Evolutionary conservation across 306 rosid genomes (phyloP).

Genomic region (Carpinus viminea): DNA sequence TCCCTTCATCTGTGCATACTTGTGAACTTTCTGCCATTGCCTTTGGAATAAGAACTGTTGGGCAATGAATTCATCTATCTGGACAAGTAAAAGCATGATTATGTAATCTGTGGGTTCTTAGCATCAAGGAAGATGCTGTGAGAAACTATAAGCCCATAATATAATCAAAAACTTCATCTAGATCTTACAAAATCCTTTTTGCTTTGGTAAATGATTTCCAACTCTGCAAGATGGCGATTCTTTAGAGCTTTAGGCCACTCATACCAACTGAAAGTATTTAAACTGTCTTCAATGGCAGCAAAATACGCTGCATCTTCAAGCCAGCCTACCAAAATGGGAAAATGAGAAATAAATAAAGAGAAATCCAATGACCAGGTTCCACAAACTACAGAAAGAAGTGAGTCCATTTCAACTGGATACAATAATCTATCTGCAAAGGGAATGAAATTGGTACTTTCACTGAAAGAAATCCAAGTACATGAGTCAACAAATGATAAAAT

Average conservation of each 20-base stretch:
- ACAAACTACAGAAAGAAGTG: conserved; percentile 9
- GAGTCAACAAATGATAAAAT: not conserved
- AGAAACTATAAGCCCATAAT: conserved; percentile 27
- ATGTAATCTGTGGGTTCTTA: conserved; percentile 31
- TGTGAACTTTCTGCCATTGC: conserved; percentile 86
- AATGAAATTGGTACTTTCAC: not conserved
- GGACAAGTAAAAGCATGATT: conserved; percentile 39
- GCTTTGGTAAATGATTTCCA: conserved; percentile 64
- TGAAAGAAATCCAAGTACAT: conserved; percentile 14
- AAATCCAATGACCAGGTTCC: conserved; percentile 14
- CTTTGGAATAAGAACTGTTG: conserved; percentile 95
- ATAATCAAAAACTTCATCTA: conserved; percentile 26
- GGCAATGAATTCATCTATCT: conserved; percentile 83
- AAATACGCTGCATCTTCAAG: conserved; percentile 97
- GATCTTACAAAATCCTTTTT: conserved; percentile 80
- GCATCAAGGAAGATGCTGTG: conserved; percentile 16
- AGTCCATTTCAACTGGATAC: not conserved
- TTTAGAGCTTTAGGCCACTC: conserved; percentile 91
- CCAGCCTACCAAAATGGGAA: conserved; percentile 68
- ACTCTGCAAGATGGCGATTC: conserved; percentile 83
- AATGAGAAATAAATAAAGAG: conserved; percentile 29
- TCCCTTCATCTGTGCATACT: conserved; percentile 72
- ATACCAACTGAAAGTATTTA: conserved; percentile 74
- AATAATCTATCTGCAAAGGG: not conserved
- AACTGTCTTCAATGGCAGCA: conserved; percentile 83